phyloP scores from a whole-genome alignment of 1,139 yeast species.

The Scheffersomyces segobiensis region DNA sequence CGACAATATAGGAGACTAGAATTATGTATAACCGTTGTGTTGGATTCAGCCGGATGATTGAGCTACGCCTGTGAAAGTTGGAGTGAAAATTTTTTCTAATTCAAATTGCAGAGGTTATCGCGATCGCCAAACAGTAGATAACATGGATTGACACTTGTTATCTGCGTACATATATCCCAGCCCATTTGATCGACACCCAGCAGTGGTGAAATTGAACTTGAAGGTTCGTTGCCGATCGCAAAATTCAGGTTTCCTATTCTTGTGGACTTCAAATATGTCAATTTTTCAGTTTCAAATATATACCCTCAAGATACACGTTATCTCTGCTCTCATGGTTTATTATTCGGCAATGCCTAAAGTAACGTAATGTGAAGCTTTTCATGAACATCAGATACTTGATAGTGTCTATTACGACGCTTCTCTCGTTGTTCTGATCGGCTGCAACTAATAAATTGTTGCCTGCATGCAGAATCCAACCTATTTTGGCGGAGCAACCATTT shows the following conservation, averaged over 20 bases:
- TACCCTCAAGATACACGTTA: not conserved
- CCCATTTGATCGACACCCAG: not conserved
- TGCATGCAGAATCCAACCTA: not conserved
- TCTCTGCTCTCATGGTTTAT: not conserved
- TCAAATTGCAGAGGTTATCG: not conserved
- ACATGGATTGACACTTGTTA: not conserved
- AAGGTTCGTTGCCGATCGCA: not conserved
- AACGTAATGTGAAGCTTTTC: not conserved
- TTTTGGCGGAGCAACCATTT: not conserved
- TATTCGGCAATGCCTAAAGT: not conserved
- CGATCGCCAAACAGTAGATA: not conserved
- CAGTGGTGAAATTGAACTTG: no score
- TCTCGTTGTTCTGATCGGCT: not conserved
- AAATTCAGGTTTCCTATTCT: not conserved
- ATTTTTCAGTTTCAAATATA: no score
- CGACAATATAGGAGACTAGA: not conserved
- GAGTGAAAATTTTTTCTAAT: not conserved
- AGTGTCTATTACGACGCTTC: not conserved
- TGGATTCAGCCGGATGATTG: not conserved
- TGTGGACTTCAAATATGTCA: not conserved
- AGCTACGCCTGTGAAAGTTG: not conserved
- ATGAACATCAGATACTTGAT: not conserved
- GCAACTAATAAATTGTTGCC: not conserved
- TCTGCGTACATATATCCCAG: not conserved
- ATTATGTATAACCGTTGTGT: not conserved